Base-by-base conservation (phyloP, 1,284 basidiomycete species). In the Cutaneotrichosporon sp. region DNA sequence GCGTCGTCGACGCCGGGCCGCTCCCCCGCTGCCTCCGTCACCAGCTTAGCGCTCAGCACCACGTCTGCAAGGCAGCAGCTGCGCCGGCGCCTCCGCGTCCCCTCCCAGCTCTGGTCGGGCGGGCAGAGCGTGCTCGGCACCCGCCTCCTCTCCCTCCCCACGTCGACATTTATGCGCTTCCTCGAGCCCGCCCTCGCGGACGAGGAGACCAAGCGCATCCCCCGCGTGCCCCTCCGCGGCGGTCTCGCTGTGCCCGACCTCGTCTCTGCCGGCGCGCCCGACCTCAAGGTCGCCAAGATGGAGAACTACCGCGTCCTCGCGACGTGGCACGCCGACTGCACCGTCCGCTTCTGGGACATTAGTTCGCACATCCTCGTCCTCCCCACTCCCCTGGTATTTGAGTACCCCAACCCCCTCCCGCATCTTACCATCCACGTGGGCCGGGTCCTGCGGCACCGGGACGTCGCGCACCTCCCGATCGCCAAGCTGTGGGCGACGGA, bases 231-330 rank as follows among this genome's bases (percentile, higher is more conserved):
- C 0, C 56, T 81, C 0, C 63, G 69, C 3, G 80, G 80, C 11
- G 80, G 80, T 20, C 56, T 75, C 27, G 79, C 79, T n/a, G 70
- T 77, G 34, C 69, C 78, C 25, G 72, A 80, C 54, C 60, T 80
- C 29, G 68, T 76, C 55, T 74, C 73, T 0, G 69, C 71, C 36
- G 73, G 78, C 42, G 75, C 78, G 11, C 74, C 80, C 2, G 73
- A 77, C 45, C 65, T 76, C 53, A 76, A 72, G 38, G 70, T 72
- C 16, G 65, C 70, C 59, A 75, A 80, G 68, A 72, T 81, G 69
- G 88, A 91, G 71, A 83, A 84, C 11, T 85, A 84, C 68, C 85
- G 89, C 20, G 77, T 92, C 22, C 76, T 91, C n/a, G 78, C 88
- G 1, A 88, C 88, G 0, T 82, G 82, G 57, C 87, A 90, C 69